Base-by-base conservation (phyloP, 1,284 basidiomycete species). In the Ganoderma multipileum region DNA sequence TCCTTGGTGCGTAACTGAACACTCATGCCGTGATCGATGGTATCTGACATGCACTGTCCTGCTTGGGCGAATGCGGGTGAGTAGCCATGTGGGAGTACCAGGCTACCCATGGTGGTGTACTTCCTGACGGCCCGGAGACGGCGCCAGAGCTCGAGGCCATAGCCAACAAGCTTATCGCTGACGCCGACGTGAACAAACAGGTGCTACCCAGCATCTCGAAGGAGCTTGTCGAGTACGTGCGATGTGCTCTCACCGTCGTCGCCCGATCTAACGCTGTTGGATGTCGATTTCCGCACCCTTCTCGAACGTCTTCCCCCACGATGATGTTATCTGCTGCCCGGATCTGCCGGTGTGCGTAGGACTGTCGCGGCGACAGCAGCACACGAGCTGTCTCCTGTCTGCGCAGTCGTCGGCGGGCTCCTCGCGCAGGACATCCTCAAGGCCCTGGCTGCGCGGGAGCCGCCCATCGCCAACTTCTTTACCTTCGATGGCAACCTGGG, bases 361-460 rank as follows among this genome's bases (percentile, higher is more conserved):
- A 83, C 88, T 55, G 74, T 93, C 59, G 83, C 90, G 14, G 84
- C 83, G 20, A 91, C 92, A n/a, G 91, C 95, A 18, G 81, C 83
- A n/a, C 89, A 93, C 78, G 93, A 97, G 78, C 94, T 97, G 83
- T 90, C 94, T 3, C 94, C 96, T 1, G 90, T 96, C 4, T 92
- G 96, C 78, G 96, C 96, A 0, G 92, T 99, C 38, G 85, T 99
- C 57, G 97, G 98, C 38, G 98, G 98, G 18, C 88, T 99, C 79
- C 82, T 99, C 18, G 96, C 92, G 2, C 98, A 99, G 81, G 97
- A 99, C 79, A 92, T 99, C 63, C 84, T 99, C 57, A 97, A 98
- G 79, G 90, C 94, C 0, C 84, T 99, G 44, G 94, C 93, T 54
- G 94, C 92, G 65, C 91, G 95, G 65, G 97, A 99, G 76, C 89